Base-by-base conservation (phyloP, 345 rosid species). In the Lepidium aucheri region DNA sequence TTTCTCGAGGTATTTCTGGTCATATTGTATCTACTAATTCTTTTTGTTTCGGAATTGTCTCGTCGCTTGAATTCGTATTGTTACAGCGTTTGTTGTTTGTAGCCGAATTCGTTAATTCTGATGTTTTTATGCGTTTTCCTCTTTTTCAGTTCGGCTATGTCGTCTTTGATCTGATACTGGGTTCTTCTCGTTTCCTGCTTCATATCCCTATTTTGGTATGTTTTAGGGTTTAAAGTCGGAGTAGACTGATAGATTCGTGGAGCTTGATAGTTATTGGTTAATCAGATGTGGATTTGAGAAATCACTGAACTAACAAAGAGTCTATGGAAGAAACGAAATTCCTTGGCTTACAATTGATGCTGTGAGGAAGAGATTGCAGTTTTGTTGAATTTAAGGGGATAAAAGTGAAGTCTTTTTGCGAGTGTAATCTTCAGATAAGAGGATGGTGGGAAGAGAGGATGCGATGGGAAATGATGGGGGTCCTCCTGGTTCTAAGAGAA, bases 371-470 rank as follows among this genome's bases (percentile, higher is more conserved):
- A 36, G 15, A 32, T 14, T 22, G 51, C n/a, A 73, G 53, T 42
- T 67, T 54, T 17, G n/a, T 43, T 35, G 6, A 67, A 18, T 76
- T 69, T 76, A 42, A 36, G 51, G 17, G 80, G 71, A 68, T 50
- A 70, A 46, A 72, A 35, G 70, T 57, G 47, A 74, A 61, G 60
- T 39, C 53, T 72, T 50, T 53, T 50, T 53, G 52, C 9, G 51
- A 53, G 13, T 26, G 53, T 53, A 36, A 41, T 75, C 34, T 59
- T 63, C 32, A 60, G 53, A 57, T 40, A 11, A 70, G 69, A 41
- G 80, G 77, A 94, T 94, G 99, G 94, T 88, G 79, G 90, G 86
- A 47, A 86, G 88, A 82, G 97, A 90, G 77, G 99, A 88, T 77
- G 84, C 74, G 60, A 40, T 79, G 45, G 70, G 73, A 59, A 89